phyloP scores from a whole-genome alignment of 1,284 basidiomycete genomes.

The Vanrija sp. region DNA sequence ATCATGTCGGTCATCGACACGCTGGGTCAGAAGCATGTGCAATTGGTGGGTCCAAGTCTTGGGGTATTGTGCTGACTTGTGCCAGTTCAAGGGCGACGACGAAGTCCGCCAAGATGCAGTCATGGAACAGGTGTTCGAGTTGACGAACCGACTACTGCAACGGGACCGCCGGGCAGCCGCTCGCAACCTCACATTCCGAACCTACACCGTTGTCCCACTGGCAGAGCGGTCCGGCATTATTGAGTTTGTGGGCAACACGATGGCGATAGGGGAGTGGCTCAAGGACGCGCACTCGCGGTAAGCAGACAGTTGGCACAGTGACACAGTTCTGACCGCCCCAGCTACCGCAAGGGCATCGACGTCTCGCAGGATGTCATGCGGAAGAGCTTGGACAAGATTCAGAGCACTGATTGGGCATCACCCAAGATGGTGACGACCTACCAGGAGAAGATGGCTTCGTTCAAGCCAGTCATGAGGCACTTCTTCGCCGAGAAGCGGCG shows the following conservation, averaged over 20 bases:
- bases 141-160: conserved; percentile 75
- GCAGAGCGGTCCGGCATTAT: conserved; percentile 76
- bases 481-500: conserved; percentile 89
- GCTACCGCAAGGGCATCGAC: conserved; percentile 33
- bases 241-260: conserved; percentile 84
- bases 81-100: conserved; percentile 86
- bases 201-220: conserved; percentile 85
- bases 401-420: conserved; percentile 39
- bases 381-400: conserved; percentile 21
- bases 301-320: conserved; percentile 22
- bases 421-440: conserved; percentile 54
- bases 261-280: conserved; percentile 64
- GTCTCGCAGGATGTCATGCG: conserved; percentile 23
- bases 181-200: conserved; percentile 70
- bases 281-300: conserved; percentile 60
- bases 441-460: conserved; percentile 56
- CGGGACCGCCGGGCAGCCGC: conserved; percentile 70
- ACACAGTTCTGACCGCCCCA: conserved; percentile 1
- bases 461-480: conserved; percentile 85
- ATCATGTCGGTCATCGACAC: conserved; percentile 68
- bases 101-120: conserved; percentile 96
- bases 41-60: conserved; percentile 62
- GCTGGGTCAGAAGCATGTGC: conserved; percentile 67
- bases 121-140: conserved; percentile 95
- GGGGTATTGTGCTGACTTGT: background rate